Base-by-base conservation (phyloP, 371 early-diverging fungal genomes). In the Blastocladiella emersonii region DNA sequence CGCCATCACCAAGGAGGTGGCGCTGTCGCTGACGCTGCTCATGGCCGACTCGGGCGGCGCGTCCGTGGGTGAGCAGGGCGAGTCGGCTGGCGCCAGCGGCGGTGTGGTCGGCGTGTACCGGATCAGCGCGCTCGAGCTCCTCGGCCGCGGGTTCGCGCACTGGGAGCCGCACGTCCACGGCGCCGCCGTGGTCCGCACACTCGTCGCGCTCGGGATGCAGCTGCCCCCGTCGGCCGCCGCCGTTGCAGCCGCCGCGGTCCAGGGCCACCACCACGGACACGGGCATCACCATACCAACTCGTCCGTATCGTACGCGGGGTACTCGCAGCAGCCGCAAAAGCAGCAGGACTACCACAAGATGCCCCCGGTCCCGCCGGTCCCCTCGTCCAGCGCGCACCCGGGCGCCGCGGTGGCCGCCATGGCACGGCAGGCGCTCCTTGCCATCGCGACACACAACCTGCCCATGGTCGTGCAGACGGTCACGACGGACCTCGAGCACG, bases 161-260 rank as follows among this genome's bases (percentile, higher is more conserved):
- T 91, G 90, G 90, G 90, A 91, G 59, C 79, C 85, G 0, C 85
- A 84, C 65, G 67, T 90, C 48, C 85, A 89, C 64, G 83, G 85
- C 0, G 73, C 86, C 5, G 79, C 78, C 3, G 81, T 90, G 5
- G 68, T 92, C 4, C 75, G 85, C 0, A 81, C 83, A 0, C 64
- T 92, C 2, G 84, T 90, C 62, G 63, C 68, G 5, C 77, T 86
- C 68, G 53, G 53, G 17, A 51, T 32, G 30, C 53, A 51, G 53
- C 23, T 48, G n/a, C 48, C 48, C 8, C 48, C 48, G 23, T 17
- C 48, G 0, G 48, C 23, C 2, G 30, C 53, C 15, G 53, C 30
- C 0, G 53, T 19, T 0, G 27, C 53, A 1, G 53, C 32, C 7
- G 53, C 53, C 30, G 27, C 53, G 32, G 76, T n/a, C 85, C 1